Conservation (phyloP, 805 yeast genomes). For the Candida pini region DNA sequence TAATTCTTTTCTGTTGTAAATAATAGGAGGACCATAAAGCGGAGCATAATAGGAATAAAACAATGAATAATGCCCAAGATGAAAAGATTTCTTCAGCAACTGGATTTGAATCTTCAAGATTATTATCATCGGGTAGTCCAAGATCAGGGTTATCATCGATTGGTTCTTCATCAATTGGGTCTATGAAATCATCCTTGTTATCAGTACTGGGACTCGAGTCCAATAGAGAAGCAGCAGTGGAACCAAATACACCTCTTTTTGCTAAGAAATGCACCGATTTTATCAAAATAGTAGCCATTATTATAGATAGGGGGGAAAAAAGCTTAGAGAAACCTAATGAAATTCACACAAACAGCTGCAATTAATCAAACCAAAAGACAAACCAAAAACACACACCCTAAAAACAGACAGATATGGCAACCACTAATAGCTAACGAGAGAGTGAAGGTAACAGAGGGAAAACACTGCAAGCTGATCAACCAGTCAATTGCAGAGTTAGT, state of each 20-base stretch:
- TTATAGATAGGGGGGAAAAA: no score
- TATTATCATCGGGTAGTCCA: constrained; percentile 46
- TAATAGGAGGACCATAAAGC: constrained; percentile 96
- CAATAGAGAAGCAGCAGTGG: constrained; percentile 12
- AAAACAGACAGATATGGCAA: no score
- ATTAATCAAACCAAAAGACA: no score
- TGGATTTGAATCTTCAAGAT: constrained; percentile 64
- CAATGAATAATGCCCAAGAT: constrained; percentile 93
- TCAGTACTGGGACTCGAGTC: background rate
- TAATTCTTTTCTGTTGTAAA: constrained; percentile 83
- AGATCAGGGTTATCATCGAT: constrained; percentile 32
- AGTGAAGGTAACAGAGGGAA: no score
- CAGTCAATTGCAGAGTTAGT: no score
- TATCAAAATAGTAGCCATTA: constrained; percentile 18
- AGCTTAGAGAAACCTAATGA: no score
- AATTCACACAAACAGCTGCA: no score
- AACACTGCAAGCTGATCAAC: no score
- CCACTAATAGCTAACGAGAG: no score
- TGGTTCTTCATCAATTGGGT: constrained; percentile 33
- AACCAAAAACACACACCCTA: no score
- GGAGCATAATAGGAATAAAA: constrained; percentile 70
- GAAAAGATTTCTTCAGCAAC: constrained; percentile 92
- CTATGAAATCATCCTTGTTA: constrained; percentile 3
- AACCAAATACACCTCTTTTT: constrained; percentile 21
- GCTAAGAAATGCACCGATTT: constrained; percentile 17